phyloP scores from a whole-genome alignment of 257 asterid species.

The Anisodus tanguticus region DNA sequence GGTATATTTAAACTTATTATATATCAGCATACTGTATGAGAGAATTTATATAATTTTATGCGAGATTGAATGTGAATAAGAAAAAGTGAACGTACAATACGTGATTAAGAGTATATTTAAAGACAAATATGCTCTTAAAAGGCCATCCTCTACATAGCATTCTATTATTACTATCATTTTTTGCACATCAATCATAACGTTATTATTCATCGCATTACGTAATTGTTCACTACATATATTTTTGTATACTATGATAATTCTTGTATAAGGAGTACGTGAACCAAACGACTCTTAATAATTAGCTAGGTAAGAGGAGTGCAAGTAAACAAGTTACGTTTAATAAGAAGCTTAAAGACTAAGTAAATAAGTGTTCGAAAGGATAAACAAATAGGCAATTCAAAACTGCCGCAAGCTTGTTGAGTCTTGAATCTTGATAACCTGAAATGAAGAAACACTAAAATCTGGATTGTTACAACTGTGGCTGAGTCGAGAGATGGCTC shows the following conservation, averaged over 20 bases:
- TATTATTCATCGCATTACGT: neutral
- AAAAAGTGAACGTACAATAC: neutral
- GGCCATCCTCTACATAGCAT: neutral
- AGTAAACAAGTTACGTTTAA: neutral
- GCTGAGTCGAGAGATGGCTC: too few species aligned
- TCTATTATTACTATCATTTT: neutral
- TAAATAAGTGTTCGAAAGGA: too few species aligned
- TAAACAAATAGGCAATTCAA: too few species aligned
- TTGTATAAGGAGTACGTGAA: neutral
- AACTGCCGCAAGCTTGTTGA: too few species aligned
- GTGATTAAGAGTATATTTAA: neutral
- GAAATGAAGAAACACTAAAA: too few species aligned
- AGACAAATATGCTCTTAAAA: neutral
- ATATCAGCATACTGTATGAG: neutral
- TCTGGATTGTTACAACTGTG: too few species aligned
- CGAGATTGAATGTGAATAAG: neutral
- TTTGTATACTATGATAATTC: neutral
- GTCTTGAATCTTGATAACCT: too few species aligned
- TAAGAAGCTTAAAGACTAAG: conserved; percentile 80
- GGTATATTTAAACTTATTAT: too few species aligned
- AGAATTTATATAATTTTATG: neutral
- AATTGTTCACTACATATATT: neutral
- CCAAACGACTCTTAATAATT: conserved; percentile 24
- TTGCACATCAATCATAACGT: neutral
- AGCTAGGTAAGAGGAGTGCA: neutral